Evolutionary conservation across 345 rosid genomes (phyloP).

Genomic region (Euphorbia tirucalli): DNA sequence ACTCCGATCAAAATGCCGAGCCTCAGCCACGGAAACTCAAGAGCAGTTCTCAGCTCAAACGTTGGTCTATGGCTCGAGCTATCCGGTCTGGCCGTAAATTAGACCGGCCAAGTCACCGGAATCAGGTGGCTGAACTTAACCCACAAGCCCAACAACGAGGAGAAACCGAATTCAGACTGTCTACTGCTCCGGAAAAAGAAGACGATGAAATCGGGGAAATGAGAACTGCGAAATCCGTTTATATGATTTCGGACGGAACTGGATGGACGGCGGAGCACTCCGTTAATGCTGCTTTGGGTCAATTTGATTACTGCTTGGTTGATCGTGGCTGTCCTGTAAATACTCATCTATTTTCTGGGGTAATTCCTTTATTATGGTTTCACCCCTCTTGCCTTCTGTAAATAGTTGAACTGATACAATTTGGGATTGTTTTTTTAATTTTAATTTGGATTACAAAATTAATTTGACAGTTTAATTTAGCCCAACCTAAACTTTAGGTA

Average conservation of each 20-base stretch:
- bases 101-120: conserved; percentile 40
- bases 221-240: conserved; percentile 56
- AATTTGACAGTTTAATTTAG: no score
- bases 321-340: conserved; percentile 88
- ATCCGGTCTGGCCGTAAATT: conserved; percentile 65
- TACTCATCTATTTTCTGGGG: conserved; percentile 93
- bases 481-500: no score
- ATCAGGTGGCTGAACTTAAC: conserved; percentile 19
- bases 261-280: conserved; percentile 95
- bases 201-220: conserved; percentile 31
- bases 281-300: conserved; percentile 85
- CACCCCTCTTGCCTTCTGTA: background rate
- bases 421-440: no score
- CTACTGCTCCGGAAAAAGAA: background rate
- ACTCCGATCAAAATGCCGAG: conserved; percentile 30
- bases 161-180: conserved; percentile 26
- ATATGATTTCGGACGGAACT: conserved; percentile 90
- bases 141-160: conserved; percentile 4
- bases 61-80: conserved; percentile 86
- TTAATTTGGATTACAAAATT: no score
- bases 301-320: conserved; percentile 82
- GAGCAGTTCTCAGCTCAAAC: conserved; percentile 68
- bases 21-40: conserved; percentile 48
- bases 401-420: no score
- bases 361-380: conserved; percentile 26